A percentile compares a stretch with the other conserved stretches of the same genome.
phyloP scores from a whole-genome alignment of 2,329 filamentous ascomycete species.

The Colletotrichum chrysophilum region DNA sequence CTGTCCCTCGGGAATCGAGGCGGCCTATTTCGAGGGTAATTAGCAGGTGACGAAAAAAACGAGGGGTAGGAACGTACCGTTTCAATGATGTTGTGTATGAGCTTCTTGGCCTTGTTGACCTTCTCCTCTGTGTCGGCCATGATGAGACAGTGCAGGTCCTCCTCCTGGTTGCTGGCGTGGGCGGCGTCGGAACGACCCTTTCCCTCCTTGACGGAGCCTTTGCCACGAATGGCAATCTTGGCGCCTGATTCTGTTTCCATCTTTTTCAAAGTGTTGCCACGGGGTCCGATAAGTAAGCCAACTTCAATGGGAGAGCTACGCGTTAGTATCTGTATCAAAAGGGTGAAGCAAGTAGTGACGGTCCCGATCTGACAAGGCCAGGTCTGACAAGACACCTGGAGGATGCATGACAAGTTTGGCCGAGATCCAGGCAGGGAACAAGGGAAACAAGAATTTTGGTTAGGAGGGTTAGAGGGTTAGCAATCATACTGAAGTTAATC shows the following conservation, averaged over 20 bases:
- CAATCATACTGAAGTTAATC: constrained; percentile 99
- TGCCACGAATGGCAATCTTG: constrained; percentile 99
- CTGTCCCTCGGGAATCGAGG: constrained; percentile 97
- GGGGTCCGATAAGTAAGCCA: constrained; percentile 99
- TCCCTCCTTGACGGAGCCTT: constrained; percentile 99
- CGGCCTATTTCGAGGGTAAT: constrained; percentile 67
- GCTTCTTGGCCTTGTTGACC: constrained; percentile 97
- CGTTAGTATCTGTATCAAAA: constrained; percentile 76
- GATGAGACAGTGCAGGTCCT: constrained; percentile 97
- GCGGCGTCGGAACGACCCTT: constrained; percentile 98
- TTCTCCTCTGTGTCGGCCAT: constrained; percentile 99
- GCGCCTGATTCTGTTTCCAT: constrained; percentile 98
- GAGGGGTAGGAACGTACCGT: constrained; percentile 68
- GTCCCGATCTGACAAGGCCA: constrained; percentile 31
- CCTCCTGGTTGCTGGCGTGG: constrained; percentile 99
- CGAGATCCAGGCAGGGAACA: constrained; percentile 45
- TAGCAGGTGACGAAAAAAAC: constrained; percentile 20
- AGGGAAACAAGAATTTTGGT: constrained; percentile 49
- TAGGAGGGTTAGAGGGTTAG: constrained; percentile 95
- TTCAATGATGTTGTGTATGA: constrained; percentile 98
- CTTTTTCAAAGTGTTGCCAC: constrained; percentile 99
- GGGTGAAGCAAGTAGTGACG: constrained; percentile 40
- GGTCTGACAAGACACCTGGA: constrained; percentile 27
- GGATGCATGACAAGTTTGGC: constrained; percentile 45
- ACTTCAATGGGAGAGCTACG: constrained; percentile 89